Evolutionary conservation across 1,284 basidiomycete genomes (phyloP), one percentile per base, ranked within the genome.

Genomic region (Mycena sp.): DNA sequence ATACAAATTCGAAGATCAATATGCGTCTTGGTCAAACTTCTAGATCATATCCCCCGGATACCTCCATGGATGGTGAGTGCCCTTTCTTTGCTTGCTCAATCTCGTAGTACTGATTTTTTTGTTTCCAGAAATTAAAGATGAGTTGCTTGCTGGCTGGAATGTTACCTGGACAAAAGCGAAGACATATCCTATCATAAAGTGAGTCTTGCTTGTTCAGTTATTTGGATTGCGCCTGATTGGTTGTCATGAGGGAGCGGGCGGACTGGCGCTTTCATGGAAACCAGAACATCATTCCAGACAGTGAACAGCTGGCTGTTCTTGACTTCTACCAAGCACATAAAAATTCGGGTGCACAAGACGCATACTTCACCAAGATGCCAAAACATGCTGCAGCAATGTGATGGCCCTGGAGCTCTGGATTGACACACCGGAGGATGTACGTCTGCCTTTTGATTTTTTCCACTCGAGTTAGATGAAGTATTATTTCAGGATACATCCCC

Each of bases 271-370:
- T 4, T n/a, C 46, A 49, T 26, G 46, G 46, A 49, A 21, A 49
- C 29, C 46, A 54, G 52, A 54, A 54, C 17, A 54, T 54, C 41
- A 44, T 54, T 19, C 5, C 16, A 17, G 52, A 54, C 10, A 54
- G 40, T n/a, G n/a, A 54, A 11, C 52, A 54, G 16, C 21, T 54
- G 41, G 40, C 52, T 3, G 52, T 54, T 35, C 41, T 54, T 14
- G 40, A 54, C 41, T 54, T 54, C 19, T 44, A 44, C 19, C 41
- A 54, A 43, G 52, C 41, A 6, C 52, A 54, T 21, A 54, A 54
- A 23, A 54, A 7, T 11, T 44, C 28, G 11, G 52, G 52, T 17
- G 41, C 40, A 4, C 52, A 44, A 32, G 52, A 54, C 25, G 52
- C 52, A 35, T 54, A 54, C 21, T 54, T 54, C 29, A 32, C 40